phyloP scores from a whole-genome alignment of 257 asterid species.

The Solanum appendiculatum region DNA sequence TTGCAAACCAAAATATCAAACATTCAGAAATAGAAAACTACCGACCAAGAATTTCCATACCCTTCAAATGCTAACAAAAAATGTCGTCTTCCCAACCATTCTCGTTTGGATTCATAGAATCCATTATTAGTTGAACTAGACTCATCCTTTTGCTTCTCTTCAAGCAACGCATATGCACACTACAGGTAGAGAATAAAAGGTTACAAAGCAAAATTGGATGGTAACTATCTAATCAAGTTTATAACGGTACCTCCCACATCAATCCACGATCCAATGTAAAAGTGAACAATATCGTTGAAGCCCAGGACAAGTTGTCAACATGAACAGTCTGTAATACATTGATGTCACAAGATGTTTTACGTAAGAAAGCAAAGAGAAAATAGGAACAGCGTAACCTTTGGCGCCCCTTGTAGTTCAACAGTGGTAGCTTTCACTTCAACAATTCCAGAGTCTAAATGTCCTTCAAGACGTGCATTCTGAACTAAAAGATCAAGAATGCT shows the following conservation, averaged over 20 bases:
- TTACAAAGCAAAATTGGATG: not conserved
- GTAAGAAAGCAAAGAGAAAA: conserved; percentile 8
- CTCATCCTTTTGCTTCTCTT: conserved; percentile 72
- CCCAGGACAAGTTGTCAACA: conserved; percentile 88
- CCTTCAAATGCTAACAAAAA: conserved; percentile 73
- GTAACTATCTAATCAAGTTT: not conserved
- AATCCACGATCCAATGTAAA: conserved; percentile 89
- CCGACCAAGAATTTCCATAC: conserved; percentile 27
- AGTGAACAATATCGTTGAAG: conserved; percentile 79
- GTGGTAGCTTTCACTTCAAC: conserved; percentile 81
- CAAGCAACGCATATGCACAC: conserved; percentile 81
- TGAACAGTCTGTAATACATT: conserved; percentile 74
- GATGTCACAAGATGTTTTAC: not conserved
- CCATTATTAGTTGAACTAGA: conserved; percentile 53
- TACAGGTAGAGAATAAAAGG: conserved; percentile 12
- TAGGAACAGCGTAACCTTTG: conserved; percentile 55
- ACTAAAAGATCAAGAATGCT: conserved; percentile 69
- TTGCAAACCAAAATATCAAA: not conserved
- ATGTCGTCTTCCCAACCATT: conserved; percentile 94
- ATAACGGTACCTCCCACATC: conserved; percentile 67
- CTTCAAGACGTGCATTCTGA: conserved; percentile 79
- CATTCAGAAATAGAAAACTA: not conserved
- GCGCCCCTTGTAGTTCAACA: conserved; percentile 60
- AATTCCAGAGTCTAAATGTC: conserved; percentile 91
- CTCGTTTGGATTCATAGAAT: conserved; percentile 88